Evolutionary conservation across 2,329 filamentous ascomycete species (phyloP), one percentile per base, ranked within the genome.

Genomic region (Colletotrichum sp.): DNA sequence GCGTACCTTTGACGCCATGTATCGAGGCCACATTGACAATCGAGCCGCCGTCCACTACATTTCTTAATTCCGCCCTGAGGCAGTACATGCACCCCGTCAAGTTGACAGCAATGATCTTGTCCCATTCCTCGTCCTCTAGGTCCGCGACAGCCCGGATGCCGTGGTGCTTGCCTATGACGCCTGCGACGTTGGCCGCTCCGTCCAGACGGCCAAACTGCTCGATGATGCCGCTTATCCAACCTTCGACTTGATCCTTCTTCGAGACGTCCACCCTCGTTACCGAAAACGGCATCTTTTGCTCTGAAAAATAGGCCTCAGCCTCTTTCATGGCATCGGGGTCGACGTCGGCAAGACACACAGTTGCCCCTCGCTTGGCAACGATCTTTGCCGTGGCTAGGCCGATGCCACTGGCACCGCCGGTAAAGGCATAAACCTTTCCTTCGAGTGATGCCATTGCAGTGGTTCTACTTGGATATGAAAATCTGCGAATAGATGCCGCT

Each of bases 11-110:
- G 34, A 83, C 81, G 66, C 90, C 90, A 48, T 89, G 87, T 39
- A 89, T 88, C 60, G 88, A 91, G 30, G 88, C 85, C 32, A 90
- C 85, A 79, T 91, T 92, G 70, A 93, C 91, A 79, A 93, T 92
- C 75, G 90, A 91, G 9, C 90, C 90, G 3, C 88, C 86, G 7
- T 86, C 81, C 26, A 84, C 83, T 64, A 91, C 86, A 55, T 85
- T 85, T 48, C 80, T 80, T 57, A 89, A 82, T 81, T 88, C 82
- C 36, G 86, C 87, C 52, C 88, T 84, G 77, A 90, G 77, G 76
- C 87, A 89, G 79, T 89, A 87, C 87, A 89, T 89, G 55, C 84
- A 86, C n/a, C 88, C 88, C 10, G 87, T 89, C 69, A 90, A 79
- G 74, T 90, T 90, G 60, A 89, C 83, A 8, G 82, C 83, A 39